These are phyloP conservation scores for Curvularia sp. DNA, from an alignment of 2,329 filamentous ascomycete genomes.

Conservation along the genomic window DNA sequence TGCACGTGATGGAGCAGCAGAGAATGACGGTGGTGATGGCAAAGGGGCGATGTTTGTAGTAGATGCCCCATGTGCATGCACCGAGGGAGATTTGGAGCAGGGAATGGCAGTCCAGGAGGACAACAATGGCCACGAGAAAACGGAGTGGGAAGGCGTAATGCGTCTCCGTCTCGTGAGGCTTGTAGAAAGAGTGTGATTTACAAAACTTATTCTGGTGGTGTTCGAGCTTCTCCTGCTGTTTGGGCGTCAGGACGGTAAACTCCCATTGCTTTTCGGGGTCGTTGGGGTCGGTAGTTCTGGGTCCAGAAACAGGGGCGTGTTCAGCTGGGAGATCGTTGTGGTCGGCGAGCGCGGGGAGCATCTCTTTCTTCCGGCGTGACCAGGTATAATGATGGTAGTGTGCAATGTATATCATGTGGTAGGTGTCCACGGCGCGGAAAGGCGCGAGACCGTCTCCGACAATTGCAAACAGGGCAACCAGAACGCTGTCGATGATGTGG, in stretches of 20 bases:
- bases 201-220: slow-evolving; percentile 82
- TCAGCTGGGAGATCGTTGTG: slow-evolving; percentile 69
- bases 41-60: slow-evolving; percentile 71
- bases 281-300: slow-evolving; percentile 46
- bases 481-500: slow-evolving; percentile 63
- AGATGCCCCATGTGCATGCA: slow-evolving; percentile 78
- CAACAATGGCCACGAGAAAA: slow-evolving; percentile 77
- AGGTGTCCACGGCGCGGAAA: slow-evolving; percentile 81
- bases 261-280: slow-evolving; percentile 52
- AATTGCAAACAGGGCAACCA: slow-evolving; percentile 69
- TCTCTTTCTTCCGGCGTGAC: slow-evolving; percentile 67
- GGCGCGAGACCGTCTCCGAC: slow-evolving; percentile 69
- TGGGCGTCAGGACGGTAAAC: slow-evolving; percentile 66
- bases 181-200: slow-evolving; percentile 87
- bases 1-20: slow-evolving; percentile 77
- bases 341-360: slow-evolving; percentile 68
- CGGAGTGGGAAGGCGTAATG: slow-evolving; percentile 79
- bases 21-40: slow-evolving; percentile 83
- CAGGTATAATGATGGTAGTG: slow-evolving; percentile 73
- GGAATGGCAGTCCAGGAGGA: slow-evolving; percentile 80
- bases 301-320: slow-evolving; percentile 54
- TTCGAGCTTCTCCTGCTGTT: slow-evolving; percentile 72
- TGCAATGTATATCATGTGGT: slow-evolving; percentile 84
- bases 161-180: slow-evolving; percentile 83
- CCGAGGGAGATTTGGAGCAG: slow-evolving; percentile 81